A percentile compares a stretch with the other conserved stretches of the same genome.
Evolutionary conservation across 257 asterid genomes (phyloP).

Genomic region (Paraleonurus japonicus): DNA sequence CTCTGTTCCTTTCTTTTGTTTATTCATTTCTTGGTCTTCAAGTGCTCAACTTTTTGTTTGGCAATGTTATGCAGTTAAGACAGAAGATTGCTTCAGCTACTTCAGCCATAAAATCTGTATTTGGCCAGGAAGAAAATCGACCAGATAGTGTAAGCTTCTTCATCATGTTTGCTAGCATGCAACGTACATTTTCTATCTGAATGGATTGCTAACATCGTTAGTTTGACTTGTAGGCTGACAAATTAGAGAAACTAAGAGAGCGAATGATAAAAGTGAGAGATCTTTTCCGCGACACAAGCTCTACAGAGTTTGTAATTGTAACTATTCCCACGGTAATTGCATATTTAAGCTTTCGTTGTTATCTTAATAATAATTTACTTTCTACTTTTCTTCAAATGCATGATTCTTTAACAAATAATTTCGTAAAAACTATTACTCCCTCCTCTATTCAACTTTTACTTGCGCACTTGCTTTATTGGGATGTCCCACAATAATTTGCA

Average conservation of each 20-base stretch:
- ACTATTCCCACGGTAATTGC: conserved; percentile 96
- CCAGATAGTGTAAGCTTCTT: conserved; percentile 64
- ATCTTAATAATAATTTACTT: conserved; percentile 4
- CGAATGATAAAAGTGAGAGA: conserved; percentile 98
- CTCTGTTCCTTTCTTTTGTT: not conserved
- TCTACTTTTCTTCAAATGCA: not conserved
- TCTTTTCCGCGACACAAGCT: conserved; percentile 81
- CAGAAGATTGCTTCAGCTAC: conserved; percentile 92
- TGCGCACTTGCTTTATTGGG: too few species aligned
- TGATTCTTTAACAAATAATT: not conserved
- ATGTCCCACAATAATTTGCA: too few species aligned
- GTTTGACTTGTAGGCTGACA: conserved; percentile 59
- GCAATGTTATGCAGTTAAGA: conserved; percentile 57
- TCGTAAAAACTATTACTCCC: not conserved
- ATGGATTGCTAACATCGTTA: conserved; percentile 22
- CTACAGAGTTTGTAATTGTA: conserved; percentile 88
- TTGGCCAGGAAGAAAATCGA: conserved; percentile 72
- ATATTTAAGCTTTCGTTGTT: not conserved
- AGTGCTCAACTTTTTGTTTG: not conserved
- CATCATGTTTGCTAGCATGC: conserved; percentile 3
- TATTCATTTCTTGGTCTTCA: not conserved
- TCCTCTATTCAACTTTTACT: too few species aligned
- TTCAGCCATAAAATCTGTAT: conserved; percentile 93
- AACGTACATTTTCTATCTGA: conserved; percentile 5
- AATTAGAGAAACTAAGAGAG: conserved; percentile 82